Evolutionary conservation across 2,329 filamentous ascomycete genomes (phyloP), one percentile per base, ranked within the genome.

Genomic region (Thermoascus crustaceus): DNA sequence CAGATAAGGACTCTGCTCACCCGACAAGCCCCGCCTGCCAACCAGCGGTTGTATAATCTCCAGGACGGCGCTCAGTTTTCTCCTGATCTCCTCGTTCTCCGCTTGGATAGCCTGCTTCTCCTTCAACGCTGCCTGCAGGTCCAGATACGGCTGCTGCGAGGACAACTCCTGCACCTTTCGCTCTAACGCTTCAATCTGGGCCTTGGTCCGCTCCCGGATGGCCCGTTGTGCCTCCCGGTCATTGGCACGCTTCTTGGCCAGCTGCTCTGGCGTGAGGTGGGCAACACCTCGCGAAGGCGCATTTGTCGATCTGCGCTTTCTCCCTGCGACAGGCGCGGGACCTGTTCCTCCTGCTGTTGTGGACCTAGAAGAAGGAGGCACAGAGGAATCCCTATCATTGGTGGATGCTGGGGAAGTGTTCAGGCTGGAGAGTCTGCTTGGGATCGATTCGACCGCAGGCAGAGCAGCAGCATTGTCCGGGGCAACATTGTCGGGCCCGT

Each of bases 201-300:
- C 75, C 63, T 81, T 85, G 18, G 85, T 91, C 37, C 85, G 76
- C 64, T 89, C 83, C 26, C 85, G 74, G 40, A 93, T 91, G 24
- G 84, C 85, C 32, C 85, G 75, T 58, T 94, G 85, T 19, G 85
- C 86, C 59, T 93, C 85, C 39, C 85, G 79, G 57, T 93, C 85
- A 73, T 94, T 94, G 52, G 85, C 85, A 45, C 88, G 75, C 68
- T 94, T 95, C 60, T 87, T 83, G 19, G 82, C 85, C 40, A 94
- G 75, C 63, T 94, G 88, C 42, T 88, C 83, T 4, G 86, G 83
- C 7, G 85, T 93, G 55, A 94, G 72, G 52, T 84, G 89, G 44
- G 86, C 85, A 37, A 94, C 87, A 44, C 84, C 87, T 47, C 86
- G 77, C 40, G 82, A 67, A 30, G 61, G 59, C 16, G 57, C 45